phyloP scores from a whole-genome alignment of 331 rosid species.

The Pyracantha coccinea region DNA sequence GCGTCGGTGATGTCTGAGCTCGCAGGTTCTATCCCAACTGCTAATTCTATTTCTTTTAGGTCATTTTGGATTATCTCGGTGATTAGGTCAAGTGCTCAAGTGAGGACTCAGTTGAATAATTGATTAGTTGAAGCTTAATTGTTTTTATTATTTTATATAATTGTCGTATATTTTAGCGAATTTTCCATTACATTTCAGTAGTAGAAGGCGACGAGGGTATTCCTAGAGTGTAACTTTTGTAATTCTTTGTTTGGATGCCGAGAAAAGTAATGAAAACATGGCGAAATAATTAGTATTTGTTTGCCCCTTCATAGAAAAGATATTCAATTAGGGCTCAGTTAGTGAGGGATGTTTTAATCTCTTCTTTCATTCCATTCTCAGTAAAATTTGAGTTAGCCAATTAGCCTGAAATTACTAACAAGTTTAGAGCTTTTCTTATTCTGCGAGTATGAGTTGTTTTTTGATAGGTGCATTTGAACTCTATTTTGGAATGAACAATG shows the following conservation, averaged over 20 bases:
- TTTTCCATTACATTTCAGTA: not conserved
- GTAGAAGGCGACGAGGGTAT: not conserved
- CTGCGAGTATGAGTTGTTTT: not conserved
- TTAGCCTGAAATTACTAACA: not conserved
- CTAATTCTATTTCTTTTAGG: constrained; percentile 14
- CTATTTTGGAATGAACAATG: constrained; percentile 24
- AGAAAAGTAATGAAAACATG: not conserved
- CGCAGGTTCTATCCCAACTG: constrained; percentile 22
- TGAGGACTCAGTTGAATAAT: not conserved
- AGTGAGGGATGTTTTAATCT: not conserved
- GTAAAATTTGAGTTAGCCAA: not conserved
- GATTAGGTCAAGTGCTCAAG: not conserved
- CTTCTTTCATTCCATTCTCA: too few species aligned
- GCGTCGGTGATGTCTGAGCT: constrained; percentile 50
- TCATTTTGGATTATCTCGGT: not conserved
- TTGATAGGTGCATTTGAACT: not conserved
- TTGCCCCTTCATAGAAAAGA: not conserved
- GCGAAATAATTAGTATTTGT: not conserved
- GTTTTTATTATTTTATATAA: not conserved
- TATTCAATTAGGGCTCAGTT: not conserved
- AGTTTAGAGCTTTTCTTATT: not conserved
- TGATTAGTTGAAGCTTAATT: not conserved
- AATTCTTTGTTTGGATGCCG: not conserved
- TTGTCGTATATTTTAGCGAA: constrained; percentile 8
- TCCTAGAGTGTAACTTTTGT: not conserved